phyloP scores from a whole-genome alignment of 75 land plant species.

The Selaginella moellendorffii region DNA sequence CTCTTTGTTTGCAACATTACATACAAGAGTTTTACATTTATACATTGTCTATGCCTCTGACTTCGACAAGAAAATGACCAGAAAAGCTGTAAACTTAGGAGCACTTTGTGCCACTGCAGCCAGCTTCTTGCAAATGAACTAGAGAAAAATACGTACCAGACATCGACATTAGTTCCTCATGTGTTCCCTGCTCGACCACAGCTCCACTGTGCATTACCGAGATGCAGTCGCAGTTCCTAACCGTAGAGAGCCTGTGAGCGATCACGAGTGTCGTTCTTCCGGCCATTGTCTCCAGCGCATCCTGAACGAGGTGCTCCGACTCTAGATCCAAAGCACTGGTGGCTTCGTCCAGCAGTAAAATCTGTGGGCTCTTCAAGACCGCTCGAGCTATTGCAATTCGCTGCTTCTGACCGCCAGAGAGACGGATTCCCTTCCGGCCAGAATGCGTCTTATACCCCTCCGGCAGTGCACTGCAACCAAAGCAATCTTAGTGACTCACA shows the following conservation, averaged over 20 bases:
- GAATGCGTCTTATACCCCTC: too few relatives aligned
- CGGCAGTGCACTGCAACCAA: too few relatives aligned
- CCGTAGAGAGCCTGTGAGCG: constrained; percentile 93
- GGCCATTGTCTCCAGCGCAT: constrained; percentile 43
- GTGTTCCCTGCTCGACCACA: constrained; percentile 66
- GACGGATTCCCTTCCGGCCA: too few relatives aligned
- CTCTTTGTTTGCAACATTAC: too few relatives aligned
- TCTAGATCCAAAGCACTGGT: constrained; percentile 79
- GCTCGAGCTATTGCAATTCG: constrained; percentile 96
- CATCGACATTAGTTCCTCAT: constrained; percentile 50
- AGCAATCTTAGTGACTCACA: too few relatives aligned
- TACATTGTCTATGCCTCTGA: too few relatives aligned
- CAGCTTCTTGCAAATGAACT: too few relatives aligned
- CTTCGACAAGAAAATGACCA: too few relatives aligned
- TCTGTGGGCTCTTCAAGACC: constrained; percentile 81
- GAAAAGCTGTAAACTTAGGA: too few relatives aligned
- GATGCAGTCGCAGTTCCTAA: constrained; percentile 77
- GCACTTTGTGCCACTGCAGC: too few relatives aligned
- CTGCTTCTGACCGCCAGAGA: too few relatives aligned
- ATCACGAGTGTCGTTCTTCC: constrained; percentile 91
- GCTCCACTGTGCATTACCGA: constrained; percentile 64
- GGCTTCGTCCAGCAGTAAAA: constrained; percentile 82
- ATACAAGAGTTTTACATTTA: too few relatives aligned
- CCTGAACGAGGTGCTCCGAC: constrained; percentile 86
- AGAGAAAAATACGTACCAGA: constrained; percentile 69